These are phyloP conservation scores for Zymoseptoria brevis DNA, from an alignment of 2,329 filamentous ascomycete genomes.

Conservation along the genomic window DNA sequence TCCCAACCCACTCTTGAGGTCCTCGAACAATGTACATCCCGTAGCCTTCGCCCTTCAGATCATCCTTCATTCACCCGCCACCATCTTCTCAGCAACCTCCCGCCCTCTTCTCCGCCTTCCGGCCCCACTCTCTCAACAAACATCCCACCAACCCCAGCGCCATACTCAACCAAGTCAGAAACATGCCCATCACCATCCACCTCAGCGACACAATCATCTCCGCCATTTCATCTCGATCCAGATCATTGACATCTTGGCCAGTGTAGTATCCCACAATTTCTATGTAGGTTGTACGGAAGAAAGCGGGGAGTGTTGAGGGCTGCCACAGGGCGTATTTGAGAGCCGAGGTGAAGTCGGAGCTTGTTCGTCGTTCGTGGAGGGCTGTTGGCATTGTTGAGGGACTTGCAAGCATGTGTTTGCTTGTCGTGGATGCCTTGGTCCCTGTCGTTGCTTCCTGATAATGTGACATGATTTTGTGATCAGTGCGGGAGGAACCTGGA, in stretches of 20 bases:
- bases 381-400: not conserved
- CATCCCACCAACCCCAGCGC: not conserved
- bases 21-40: too few species aligned
- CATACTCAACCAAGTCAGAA: not conserved
- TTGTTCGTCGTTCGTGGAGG: not conserved
- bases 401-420: not conserved
- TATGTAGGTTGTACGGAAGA: not conserved
- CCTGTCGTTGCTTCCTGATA: not conserved
- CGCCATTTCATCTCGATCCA: not conserved
- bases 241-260: not conserved
- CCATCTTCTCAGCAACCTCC: too few species aligned
- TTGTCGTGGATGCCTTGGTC: too few species aligned
- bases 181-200: not conserved
- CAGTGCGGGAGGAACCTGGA: not conserved
- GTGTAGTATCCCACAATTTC: not conserved
- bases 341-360: not conserved
- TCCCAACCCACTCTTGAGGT: too few species aligned
- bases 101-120: not conserved
- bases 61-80: too few species aligned
- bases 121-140: not conserved
- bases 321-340: not conserved
- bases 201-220: not conserved
- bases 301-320: not conserved
- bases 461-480: not conserved
- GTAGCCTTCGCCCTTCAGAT: too few species aligned